Base-by-base conservation (phyloP, 148 eudicot species). In the Amaranthus cruentus region DNA sequence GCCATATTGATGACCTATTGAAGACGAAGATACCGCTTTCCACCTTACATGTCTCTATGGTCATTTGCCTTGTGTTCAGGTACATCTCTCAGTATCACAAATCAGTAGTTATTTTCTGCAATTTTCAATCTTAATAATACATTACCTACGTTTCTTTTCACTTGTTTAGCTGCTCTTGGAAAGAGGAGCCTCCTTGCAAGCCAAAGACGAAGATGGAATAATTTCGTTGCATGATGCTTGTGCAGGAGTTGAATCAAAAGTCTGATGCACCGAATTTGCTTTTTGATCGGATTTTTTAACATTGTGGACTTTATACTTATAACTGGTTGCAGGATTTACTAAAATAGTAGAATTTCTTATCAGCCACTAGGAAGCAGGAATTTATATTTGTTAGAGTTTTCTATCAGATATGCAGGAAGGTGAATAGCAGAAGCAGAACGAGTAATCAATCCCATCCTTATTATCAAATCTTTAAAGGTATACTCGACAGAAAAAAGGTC, bases 211-310 rank as follows among this genome's bases (percentile, higher is more conserved):
- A 77, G 98, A 94, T 72, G 97, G 93, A 52, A 97, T 87, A 47
- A 85, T 89, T 82, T 97, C 98, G 12, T 78, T 94, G 80, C 97
- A 94, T 76, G 98, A 94, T 88, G 98, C 98, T 52, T 89, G 90
- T 85, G 98, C 98, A 3, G 96, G 97, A 70, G 98, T 97, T 94
- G 77, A 4, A 78, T 73, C 74, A 21, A 62, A 68, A 4, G 52
- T n/a, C n/a, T n/a, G n/a, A n/a, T n/a, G n/a, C 21, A 1, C 55
- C 59, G 2, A 51, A 57, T 72, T 73, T 83, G 42, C 14, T n/a
- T 14, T 21, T 69, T 53, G 15, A 14, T 59, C 5, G 18, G 56
- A 43, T 62, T 48, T 11, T 75, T 18, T 56, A n/a, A 6, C 52
- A 7, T 54, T 10, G 47, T 9, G 11, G n/a, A 55, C 47, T 6